Percentiles rank a stretch among this genome's conserved stretches.
These are phyloP conservation scores for Rhododendron ovatum DNA, from an alignment of 148 eudicot genomes.

Conservation along the genomic window DNA sequence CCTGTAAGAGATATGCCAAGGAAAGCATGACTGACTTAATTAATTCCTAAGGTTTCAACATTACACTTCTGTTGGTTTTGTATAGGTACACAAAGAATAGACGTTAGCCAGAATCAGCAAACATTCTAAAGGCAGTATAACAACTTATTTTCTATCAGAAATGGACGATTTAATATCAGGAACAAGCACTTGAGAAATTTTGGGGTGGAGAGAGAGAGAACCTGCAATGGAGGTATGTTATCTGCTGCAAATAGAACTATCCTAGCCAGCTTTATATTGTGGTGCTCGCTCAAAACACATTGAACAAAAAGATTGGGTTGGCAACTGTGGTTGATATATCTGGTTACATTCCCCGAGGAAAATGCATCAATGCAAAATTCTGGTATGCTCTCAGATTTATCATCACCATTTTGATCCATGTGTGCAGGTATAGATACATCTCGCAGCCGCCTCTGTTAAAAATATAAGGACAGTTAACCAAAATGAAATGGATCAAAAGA, in stretches of 20 bases:
- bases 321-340: conserved; percentile 83
- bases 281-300: conserved; percentile 62
- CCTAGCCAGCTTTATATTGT: conserved; percentile 56
- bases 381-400: conserved; percentile 39
- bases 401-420: conserved; percentile 25
- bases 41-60: not conserved
- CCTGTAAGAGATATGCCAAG: not conserved
- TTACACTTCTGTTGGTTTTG: no score
- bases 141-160: not conserved
- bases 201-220: not conserved
- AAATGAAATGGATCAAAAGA: not conserved
- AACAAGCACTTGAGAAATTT: not conserved
- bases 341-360: conserved; percentile 52
- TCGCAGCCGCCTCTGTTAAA: conserved; percentile 47
- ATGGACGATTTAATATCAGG: not conserved
- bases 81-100: not conserved
- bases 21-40: not conserved
- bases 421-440: conserved; percentile 41
- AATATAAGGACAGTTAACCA: conserved; percentile 5
- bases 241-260: conserved; percentile 76
- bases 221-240: conserved; percentile 72
- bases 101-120: not conserved
- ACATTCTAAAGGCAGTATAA: not conserved
- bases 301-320: conserved; percentile 79
- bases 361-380: conserved; percentile 72